A percentile compares a stretch with the other conserved stretches of the same genome.
Conservation (phyloP, 768 basidiomycete genomes). For the Lepiota venenata region DNA sequence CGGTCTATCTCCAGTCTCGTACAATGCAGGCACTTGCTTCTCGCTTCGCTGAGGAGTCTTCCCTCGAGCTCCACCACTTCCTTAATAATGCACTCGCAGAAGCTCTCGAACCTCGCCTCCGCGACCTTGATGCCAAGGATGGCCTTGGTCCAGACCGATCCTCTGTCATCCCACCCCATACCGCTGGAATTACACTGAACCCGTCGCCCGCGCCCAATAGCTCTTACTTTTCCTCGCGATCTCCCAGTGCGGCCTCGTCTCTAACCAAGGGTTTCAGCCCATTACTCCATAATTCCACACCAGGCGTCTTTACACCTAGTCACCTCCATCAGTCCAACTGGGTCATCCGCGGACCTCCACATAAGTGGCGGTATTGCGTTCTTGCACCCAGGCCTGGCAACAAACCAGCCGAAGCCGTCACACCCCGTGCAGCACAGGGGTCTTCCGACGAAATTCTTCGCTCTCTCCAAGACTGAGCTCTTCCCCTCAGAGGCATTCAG, state of each 20-base stretch:
- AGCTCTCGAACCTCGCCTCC: constrained; percentile 61
- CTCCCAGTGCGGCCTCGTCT: background rate
- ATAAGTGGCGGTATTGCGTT: constrained; percentile 90
- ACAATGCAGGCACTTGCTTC: constrained; percentile 77
- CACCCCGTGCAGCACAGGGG: constrained; percentile 49
- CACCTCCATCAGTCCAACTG: constrained; percentile 37
- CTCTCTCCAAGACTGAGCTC: constrained; percentile 69
- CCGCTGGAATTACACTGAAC: constrained; percentile 38
- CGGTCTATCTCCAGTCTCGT: constrained; percentile 81
- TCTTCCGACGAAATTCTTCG: constrained; percentile 59
- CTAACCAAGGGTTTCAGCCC: background rate
- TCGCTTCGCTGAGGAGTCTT: constrained; percentile 84
- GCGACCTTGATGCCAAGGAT: constrained; percentile 61
- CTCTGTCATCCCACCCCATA: constrained; percentile 61
- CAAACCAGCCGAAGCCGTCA: constrained; percentile 41
- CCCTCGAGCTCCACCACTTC: constrained; percentile 86
- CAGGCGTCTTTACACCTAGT: background rate
- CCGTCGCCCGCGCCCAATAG: background rate
- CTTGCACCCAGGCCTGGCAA: constrained; percentile 40
- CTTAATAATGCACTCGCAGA: constrained; percentile 66
- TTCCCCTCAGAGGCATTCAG: constrained; percentile 83
- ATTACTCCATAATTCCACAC: background rate
- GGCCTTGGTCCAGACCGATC: constrained; percentile 53
- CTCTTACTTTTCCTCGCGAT: background rate
- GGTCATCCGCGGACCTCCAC: constrained; percentile 82